Base-by-base conservation (phyloP, 2,329 filamentous ascomycete species). In the Blastomyces percursus region DNA sequence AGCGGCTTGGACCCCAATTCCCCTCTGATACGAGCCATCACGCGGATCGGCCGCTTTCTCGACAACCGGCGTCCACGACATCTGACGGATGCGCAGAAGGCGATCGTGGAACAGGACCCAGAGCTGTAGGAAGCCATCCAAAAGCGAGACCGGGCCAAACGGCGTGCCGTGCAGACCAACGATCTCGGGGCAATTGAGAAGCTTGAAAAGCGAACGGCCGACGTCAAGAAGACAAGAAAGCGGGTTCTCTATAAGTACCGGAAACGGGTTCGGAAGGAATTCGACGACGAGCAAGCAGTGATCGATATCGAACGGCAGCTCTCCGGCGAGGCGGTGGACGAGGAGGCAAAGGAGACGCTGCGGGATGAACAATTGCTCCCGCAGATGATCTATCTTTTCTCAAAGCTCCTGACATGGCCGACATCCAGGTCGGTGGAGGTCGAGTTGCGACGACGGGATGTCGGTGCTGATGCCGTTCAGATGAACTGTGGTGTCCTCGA, bases 331-430 rank as follows among this genome's bases (percentile, higher is more conserved):
- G 61, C 61, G 16, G 44, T 66, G 9, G 52, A 67, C 19, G 56
- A 68, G 27, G 16, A 51, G 40, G 40, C 46, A 9, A 38, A 42
- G 3, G 55, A 67, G 59, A 24, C 60, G 46, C 62, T 66, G 46
- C 50, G 40, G 58, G 40, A 42, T 1, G 63, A 70, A 62, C 63
- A 66, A 60, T n/a, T 50, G 60, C 66, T 70, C 48, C 63, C 60
- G 24, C 48, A 64, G 56, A 64, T 67, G 64, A 67, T 70, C 52
- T 54, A 63, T 63, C 64, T 71, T n/a, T 46, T 71, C 38, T 60
- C 67, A 64, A 68, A 50, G 4, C 64, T 70, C 46, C 64, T 71
- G 44, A 68, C 64, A 42, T 67, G 62, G 62, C 65, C 66, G 21
- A 54, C 46, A 44, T 55, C 19, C 6, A 54, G 19, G 21, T 52